phyloP scores from a whole-genome alignment of 2,329 filamentous ascomycete genomes.

The Hymenoscyphus occultus region DNA sequence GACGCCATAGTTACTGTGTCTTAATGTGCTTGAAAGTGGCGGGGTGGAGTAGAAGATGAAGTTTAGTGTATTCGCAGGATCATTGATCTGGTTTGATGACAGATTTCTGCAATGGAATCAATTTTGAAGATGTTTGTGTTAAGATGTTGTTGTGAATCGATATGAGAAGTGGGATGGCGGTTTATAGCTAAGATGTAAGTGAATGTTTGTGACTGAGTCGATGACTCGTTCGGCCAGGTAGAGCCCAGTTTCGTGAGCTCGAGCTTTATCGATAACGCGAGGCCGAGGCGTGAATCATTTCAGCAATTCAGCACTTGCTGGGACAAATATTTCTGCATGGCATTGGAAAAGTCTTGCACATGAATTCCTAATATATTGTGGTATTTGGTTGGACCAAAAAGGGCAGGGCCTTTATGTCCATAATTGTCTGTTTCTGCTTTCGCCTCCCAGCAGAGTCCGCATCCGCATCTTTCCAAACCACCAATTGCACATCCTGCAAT shows the following conservation, averaged over 20 bases:
- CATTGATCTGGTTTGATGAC: conserved; percentile 10
- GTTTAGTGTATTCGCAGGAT: conserved; percentile 23
- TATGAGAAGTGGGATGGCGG: neutral
- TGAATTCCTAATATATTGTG: neutral
- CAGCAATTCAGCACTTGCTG: neutral
- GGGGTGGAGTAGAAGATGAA: conserved; percentile 1
- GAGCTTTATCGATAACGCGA: conserved; percentile 35
- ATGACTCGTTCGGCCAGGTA: conserved; percentile 18
- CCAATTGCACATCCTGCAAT: neutral
- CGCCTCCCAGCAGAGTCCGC: neutral
- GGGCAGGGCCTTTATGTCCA: neutral
- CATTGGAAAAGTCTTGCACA: neutral
- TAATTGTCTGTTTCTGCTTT: neutral
- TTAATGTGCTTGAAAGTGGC: conserved; percentile 3
- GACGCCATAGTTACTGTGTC: conserved; percentile 45
- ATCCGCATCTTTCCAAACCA: neutral
- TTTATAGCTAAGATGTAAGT: conserved; percentile 11
- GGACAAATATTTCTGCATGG: neutral
- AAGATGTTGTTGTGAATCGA: neutral
- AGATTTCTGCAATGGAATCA: neutral
- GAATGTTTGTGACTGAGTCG: neutral
- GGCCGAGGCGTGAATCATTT: conserved; percentile 5
- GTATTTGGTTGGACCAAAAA: neutral
- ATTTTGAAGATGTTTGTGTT: neutral
- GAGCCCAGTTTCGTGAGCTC: neutral